Evolutionary conservation across 1,139 yeast genomes (phyloP).

Genomic region (Candida sp.): DNA sequence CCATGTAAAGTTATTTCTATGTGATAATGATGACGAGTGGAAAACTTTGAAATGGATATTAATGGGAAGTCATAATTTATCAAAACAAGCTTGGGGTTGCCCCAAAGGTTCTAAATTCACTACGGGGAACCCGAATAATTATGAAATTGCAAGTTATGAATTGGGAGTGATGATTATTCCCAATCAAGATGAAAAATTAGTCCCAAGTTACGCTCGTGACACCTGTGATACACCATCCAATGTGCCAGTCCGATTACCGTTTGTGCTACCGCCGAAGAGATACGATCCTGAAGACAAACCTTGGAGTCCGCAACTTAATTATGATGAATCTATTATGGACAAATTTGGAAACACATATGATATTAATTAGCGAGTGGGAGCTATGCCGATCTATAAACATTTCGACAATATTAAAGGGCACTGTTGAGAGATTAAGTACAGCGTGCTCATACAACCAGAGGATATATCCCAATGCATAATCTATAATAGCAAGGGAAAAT

Average conservation of each 20-base stretch:
- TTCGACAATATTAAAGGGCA: too few species aligned
- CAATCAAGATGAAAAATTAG: conserved; percentile 15
- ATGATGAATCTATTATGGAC: conserved; percentile 17
- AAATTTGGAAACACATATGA: conserved; percentile 17
- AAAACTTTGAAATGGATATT: conserved; percentile 55
- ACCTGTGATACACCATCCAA: conserved; percentile 8
- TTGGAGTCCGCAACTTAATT: conserved; percentile 36
- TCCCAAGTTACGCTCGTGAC: conserved; percentile 42
- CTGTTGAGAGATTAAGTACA: too few species aligned
- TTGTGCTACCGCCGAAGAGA: conserved; percentile 43
- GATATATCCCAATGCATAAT: too few species aligned
- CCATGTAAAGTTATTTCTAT: conserved; percentile 36
- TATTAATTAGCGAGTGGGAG: conserved; percentile 2
- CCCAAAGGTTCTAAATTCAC: conserved; percentile 17
- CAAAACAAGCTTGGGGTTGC: conserved; percentile 73
- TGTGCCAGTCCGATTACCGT: conserved; percentile 49
- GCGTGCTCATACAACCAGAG: too few species aligned
- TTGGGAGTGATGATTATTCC: conserved; percentile 49
- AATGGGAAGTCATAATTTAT: conserved; percentile 62
- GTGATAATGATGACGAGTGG: conserved; percentile 49
- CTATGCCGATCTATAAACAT: too few species aligned
- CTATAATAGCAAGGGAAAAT: too few species aligned
- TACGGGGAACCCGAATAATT: conserved; percentile 15
- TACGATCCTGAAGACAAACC: conserved; percentile 43
- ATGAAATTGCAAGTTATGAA: conserved; percentile 46